Percentiles rank a stretch among this genome's conserved stretches.
Conservation (phyloP, 768 basidiomycete genomes). For the Rhizopogon salebrosus region DNA sequence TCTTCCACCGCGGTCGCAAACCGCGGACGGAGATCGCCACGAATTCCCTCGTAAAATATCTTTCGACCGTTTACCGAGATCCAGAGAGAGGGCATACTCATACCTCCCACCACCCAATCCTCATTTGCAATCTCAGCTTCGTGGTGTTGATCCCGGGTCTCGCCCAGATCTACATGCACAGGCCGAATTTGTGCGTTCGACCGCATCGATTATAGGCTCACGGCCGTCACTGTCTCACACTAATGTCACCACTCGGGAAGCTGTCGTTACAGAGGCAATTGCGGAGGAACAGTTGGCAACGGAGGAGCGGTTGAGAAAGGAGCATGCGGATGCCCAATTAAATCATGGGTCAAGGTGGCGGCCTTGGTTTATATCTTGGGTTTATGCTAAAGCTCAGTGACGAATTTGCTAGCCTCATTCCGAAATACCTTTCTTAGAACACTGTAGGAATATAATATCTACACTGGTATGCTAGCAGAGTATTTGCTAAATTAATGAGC, state of each 20-base stretch:
- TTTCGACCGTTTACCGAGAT: background rate
- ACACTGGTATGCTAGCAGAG: no score
- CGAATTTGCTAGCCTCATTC: background rate
- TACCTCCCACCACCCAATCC: constrained; percentile 3
- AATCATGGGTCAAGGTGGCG: constrained; percentile 33
- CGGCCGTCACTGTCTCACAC: constrained; percentile 20
- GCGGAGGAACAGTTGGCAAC: constrained; percentile 63
- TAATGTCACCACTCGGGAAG: constrained; percentile 51
- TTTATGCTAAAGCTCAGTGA: constrained; percentile 38
- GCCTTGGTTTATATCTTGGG: constrained; percentile 64
- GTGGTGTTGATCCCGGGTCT: constrained; percentile 29
- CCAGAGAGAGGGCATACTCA: constrained; percentile 5
- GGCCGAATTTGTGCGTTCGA: constrained; percentile 31
- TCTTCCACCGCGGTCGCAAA: constrained; percentile 3
- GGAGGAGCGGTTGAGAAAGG: constrained; percentile 47
- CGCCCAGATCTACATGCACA: constrained; percentile 43
- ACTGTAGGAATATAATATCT: no score
- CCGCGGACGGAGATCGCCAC: background rate
- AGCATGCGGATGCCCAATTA: constrained; percentile 46
- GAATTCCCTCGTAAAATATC: background rate
- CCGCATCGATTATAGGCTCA: constrained; percentile 11
- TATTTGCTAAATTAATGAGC: no score
- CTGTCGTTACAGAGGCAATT: constrained; percentile 62
- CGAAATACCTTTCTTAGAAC: background rate
- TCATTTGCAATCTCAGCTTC: background rate